phyloP scores from a whole-genome alignment of 2,329 filamentous ascomycete species.

The Microdochium paspali region DNA sequence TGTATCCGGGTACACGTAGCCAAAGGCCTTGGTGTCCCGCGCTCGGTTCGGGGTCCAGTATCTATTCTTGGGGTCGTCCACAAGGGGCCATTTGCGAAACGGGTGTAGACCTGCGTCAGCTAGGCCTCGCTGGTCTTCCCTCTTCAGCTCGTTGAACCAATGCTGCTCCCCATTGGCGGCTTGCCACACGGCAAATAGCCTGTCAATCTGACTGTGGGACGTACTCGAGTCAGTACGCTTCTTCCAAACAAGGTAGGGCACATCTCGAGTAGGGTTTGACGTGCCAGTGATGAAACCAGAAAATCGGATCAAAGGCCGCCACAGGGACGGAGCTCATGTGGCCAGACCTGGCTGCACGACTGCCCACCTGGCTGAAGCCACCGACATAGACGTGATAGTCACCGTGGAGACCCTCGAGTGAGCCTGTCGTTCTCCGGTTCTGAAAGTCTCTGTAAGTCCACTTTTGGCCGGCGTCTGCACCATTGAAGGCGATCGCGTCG shows the following conservation, averaged over 20 bases:
- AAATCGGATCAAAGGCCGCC: background rate
- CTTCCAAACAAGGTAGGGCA: background rate
- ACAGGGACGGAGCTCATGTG: background rate
- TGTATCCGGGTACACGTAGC: background rate
- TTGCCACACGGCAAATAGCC: background rate
- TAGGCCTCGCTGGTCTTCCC: background rate
- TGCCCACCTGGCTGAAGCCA: no score
- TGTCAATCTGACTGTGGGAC: background rate
- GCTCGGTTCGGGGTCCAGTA: background rate
- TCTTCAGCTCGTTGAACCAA: background rate
- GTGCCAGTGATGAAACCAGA: background rate
- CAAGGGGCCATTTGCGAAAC: background rate
- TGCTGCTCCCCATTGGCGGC: background rate
- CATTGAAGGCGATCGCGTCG: background rate
- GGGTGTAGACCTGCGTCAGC: background rate
- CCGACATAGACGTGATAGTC: no score
- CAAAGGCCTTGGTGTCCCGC: background rate
- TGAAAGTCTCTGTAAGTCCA: background rate
- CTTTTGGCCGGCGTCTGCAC: background rate
- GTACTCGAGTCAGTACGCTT: background rate
- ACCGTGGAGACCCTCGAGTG: no score
- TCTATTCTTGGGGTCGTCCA: background rate
- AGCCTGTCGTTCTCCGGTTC: background rate
- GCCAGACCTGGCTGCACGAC: no score
- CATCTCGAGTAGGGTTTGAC: background rate